Conservation (phyloP, 371 early-diverging fungal genomes). For the Smittium culicis region DNA sequence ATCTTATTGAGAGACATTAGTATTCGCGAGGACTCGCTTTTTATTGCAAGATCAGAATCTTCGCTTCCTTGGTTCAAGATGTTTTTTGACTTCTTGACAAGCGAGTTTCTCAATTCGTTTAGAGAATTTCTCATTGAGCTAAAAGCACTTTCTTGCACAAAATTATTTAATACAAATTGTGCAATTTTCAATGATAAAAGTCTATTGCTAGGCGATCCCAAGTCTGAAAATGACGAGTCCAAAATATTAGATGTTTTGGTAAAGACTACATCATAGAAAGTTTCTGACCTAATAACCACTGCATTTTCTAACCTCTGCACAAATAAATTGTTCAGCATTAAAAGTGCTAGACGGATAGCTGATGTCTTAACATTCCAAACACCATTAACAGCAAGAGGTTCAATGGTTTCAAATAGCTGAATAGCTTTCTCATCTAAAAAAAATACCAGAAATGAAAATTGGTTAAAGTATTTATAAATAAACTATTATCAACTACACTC, state of each 20-base stretch:
- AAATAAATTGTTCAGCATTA: background rate
- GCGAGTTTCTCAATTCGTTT: background rate
- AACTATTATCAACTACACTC: too few species aligned
- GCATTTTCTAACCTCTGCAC: background rate
- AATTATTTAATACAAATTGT: background rate
- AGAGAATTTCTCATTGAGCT: background rate
- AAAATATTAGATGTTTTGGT: background rate
- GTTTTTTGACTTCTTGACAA: background rate
- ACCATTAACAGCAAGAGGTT: background rate
- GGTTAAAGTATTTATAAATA: too few species aligned
- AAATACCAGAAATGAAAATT: background rate
- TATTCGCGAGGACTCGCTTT: background rate
- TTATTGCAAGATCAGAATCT: background rate
- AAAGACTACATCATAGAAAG: background rate
- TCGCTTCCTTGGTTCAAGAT: background rate
- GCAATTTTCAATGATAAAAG: background rate
- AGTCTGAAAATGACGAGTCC: background rate
- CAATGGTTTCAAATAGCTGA: background rate
- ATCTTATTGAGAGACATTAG: too few species aligned
- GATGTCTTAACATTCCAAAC: constrained; percentile 8
- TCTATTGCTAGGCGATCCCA: background rate
- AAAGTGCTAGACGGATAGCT: background rate
- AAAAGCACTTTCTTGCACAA: background rate
- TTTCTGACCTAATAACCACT: background rate
- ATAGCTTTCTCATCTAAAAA: background rate